phyloP scores from a whole-genome alignment of 306 rosid genomes.

The Prunus campanulata region DNA sequence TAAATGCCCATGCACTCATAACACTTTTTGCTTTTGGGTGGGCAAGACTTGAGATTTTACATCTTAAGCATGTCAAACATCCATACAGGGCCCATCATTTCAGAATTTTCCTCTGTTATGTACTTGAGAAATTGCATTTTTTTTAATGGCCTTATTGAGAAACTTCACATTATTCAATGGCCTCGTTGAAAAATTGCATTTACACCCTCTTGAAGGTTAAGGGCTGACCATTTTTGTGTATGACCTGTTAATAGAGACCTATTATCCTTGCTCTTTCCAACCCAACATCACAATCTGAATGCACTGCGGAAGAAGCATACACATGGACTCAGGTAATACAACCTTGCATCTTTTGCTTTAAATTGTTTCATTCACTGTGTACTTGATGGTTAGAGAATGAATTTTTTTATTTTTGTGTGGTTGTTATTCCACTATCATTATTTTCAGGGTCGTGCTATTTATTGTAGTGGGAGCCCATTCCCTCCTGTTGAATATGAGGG shows the following conservation, averaged over 20 bases:
- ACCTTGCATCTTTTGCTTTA: neutral
- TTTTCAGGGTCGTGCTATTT: conserved; percentile 76
- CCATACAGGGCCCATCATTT: neutral
- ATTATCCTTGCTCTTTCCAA: conserved; percentile 59
- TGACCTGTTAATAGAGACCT: conserved; percentile 40
- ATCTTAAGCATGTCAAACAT: neutral
- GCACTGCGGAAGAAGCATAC: conserved; percentile 66
- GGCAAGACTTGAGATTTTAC: neutral
- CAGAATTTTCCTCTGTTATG: neutral
- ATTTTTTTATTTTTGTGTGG: conserved; percentile 12
- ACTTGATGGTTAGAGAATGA: conserved; percentile 2
- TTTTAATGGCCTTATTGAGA: neutral
- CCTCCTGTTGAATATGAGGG: conserved; percentile 75
- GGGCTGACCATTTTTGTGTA: conserved; percentile 8
- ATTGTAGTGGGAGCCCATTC: conserved; percentile 93
- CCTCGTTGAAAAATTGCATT: neutral
- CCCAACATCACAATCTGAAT: conserved; percentile 68
- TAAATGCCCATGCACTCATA: neutral
- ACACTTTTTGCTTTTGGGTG: neutral
- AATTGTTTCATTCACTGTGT: neutral
- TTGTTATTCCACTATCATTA: neutral
- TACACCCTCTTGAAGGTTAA: neutral
- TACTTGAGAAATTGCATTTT: neutral
- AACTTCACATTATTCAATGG: neutral
- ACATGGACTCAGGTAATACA: conserved; percentile 51